phyloP scores from a whole-genome alignment of 139 green algal species.

The Klebsormidium nitens region DNA sequence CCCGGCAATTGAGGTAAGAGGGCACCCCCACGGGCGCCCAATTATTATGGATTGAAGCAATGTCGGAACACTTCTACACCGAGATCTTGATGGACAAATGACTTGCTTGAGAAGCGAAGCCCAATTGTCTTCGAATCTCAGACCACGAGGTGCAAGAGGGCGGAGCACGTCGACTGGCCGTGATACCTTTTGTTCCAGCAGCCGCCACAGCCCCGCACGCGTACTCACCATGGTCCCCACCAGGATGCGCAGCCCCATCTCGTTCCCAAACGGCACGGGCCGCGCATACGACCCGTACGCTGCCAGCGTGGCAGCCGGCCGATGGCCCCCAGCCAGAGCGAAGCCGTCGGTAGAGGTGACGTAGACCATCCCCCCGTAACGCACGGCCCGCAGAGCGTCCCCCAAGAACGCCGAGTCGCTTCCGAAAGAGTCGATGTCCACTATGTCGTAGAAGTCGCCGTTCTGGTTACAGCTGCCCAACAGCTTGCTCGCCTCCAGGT shows the following conservation, averaged over 20 bases:
- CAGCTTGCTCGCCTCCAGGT: constrained; percentile 30
- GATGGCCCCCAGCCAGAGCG: constrained; percentile 24
- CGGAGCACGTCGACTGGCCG: background rate
- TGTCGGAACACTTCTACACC: background rate
- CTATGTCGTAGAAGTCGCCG: constrained; percentile 56
- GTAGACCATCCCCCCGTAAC: constrained; percentile 59
- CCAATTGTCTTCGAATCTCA: no score
- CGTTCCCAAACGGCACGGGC: constrained; percentile 35
- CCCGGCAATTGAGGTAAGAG: no score
- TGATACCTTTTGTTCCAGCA: background rate
- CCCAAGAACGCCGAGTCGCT: constrained; percentile 41
- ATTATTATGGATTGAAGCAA: background rate
- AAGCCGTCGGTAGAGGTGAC: constrained; percentile 65
- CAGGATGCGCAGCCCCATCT: constrained; percentile 40
- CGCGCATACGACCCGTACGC: constrained; percentile 26
- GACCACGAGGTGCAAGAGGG: background rate
- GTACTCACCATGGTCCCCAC: constrained; percentile 7
- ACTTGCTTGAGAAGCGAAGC: background rate
- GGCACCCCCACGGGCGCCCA: no score
- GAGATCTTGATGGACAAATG: background rate
- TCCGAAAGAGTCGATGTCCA: constrained; percentile 64
- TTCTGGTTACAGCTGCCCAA: constrained; percentile 45
- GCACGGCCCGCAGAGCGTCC: constrained; percentile 40
- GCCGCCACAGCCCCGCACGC: background rate
- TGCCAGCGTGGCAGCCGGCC: constrained; percentile 2